Evolutionary conservation across 2,329 filamentous ascomycete species (phyloP).

Genomic region (Arthrobotrys megalospora): DNA sequence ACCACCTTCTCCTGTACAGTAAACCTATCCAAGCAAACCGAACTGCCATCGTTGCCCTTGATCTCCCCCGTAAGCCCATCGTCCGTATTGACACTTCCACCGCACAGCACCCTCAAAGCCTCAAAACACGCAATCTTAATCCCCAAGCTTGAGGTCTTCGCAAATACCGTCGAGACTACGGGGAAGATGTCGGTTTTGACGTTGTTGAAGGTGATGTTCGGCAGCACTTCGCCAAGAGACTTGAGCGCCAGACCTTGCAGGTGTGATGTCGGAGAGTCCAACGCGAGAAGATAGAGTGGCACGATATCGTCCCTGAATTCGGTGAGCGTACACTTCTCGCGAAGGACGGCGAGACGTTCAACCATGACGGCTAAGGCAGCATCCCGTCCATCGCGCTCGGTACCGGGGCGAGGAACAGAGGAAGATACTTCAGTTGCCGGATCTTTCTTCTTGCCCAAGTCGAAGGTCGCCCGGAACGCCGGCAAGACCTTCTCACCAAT

Average conservation of each 20-base stretch:
- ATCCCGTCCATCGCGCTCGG: slow-evolving; percentile 76
- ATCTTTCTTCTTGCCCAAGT: slow-evolving; percentile 48
- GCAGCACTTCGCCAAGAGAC: slow-evolving; percentile 83
- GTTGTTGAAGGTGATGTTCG: slow-evolving; percentile 92
- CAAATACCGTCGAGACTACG: slow-evolving; percentile 89
- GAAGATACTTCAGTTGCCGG: slow-evolving; percentile 40
- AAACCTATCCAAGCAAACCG: slow-evolving; percentile 92
- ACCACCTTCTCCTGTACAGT: slow-evolving; percentile 98
- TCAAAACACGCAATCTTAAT: slow-evolving; percentile 95
- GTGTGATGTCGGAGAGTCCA: slow-evolving; percentile 90
- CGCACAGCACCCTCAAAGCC: slow-evolving; percentile 90
- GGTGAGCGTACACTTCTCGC: slow-evolving; percentile 86
- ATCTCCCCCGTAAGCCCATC: slow-evolving; percentile 62
- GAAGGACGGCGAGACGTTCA: slow-evolving; percentile 82
- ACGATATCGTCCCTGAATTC: slow-evolving; percentile 97
- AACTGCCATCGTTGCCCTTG: slow-evolving; percentile 76
- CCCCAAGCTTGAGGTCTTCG: slow-evolving; percentile 89
- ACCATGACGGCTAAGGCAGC: slow-evolving; percentile 92
- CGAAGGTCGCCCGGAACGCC: slow-evolving; percentile 84
- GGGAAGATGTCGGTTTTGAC: slow-evolving; percentile 98
- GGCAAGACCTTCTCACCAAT: slow-evolving; percentile 92
- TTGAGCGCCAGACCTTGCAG: slow-evolving; percentile 88
- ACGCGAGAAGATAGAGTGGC: slow-evolving; percentile 84
- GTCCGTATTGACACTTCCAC: slow-evolving; percentile 74
- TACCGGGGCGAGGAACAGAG: slow-evolving; percentile 52